Conservation (phyloP, 768 basidiomycete genomes). For the Suillus brevipes region DNA sequence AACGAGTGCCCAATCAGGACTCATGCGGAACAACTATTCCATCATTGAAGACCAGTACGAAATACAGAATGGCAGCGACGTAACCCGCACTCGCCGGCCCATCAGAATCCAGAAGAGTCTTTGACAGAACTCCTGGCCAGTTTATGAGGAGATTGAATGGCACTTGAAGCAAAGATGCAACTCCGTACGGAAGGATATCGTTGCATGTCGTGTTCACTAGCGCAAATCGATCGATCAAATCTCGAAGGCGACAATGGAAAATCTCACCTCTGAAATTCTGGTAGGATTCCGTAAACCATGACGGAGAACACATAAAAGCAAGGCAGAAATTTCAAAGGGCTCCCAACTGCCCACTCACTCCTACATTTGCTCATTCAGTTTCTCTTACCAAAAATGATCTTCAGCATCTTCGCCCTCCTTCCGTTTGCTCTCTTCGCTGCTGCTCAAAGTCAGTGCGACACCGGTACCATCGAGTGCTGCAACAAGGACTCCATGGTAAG, state of each 20-base stretch:
- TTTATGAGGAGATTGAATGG: not conserved
- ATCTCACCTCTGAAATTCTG: not conserved
- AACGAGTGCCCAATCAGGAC: not conserved
- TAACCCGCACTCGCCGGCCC: not conserved
- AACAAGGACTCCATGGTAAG: not conserved
- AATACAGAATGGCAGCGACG: not conserved
- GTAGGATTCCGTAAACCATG: not conserved
- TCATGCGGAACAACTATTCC: not conserved
- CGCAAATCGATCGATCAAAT: not conserved
- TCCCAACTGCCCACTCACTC: not conserved
- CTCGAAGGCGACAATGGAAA: not conserved
- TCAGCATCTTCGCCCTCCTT: not conserved
- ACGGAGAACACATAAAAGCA: not conserved
- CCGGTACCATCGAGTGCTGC: not conserved
- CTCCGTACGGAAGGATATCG: not conserved
- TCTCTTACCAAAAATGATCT: not conserved
- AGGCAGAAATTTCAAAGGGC: not conserved
- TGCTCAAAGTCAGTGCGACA: slow-evolving; percentile 5
- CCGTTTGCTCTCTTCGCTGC: not conserved
- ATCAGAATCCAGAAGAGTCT: not conserved
- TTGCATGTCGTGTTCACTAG: not conserved
- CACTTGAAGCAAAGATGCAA: not conserved
- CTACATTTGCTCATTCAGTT: not conserved
- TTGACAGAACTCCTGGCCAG: not conserved
- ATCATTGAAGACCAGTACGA: not conserved